Base-by-base conservation (phyloP, 139 green algal genomes). In the Zygnema circumcarinatum region DNA sequence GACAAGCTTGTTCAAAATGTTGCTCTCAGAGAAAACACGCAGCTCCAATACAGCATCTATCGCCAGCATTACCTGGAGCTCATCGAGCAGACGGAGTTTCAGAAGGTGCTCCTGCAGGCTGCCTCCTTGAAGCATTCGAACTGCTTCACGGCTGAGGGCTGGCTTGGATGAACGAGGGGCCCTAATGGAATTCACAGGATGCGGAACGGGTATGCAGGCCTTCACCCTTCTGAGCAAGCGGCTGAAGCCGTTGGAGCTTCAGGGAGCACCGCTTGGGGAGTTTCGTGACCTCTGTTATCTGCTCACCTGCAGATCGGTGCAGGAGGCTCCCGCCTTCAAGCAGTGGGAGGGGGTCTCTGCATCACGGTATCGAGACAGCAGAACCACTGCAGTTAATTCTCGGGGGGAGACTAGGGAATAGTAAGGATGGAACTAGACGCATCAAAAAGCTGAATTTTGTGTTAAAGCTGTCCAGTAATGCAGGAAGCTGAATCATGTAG, bases 201-300 rank as follows among this genome's bases (percentile, higher is more conserved):
- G n/a, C n/a, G 47, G 16, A 16, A 11, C 33, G 69, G 38, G 32
- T 41, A 76, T 39, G 3, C 76, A 84, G 76, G 79, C 79, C 31
- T 86, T 86, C n/a, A 83, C 79, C 2, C 7, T 86, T 2, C 67
- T 86, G 7, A 86, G 31, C 3, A 86, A 86, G 36, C 56, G 79
- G 3, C 79, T 86, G 38, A 86, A 86, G n/a, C 79, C 79, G 3
- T 31, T 86, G 79, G 79, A 86, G 36, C n/a, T 62, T 33, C 31
- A 32, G 62, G 79, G n/a, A 7, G 33, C 56, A 32, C n/a, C 33
- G 2, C 42, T 20, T 2, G 81, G 33, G n/a, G 79, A 86, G 36
- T 79, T 86, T 42, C 31, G 79, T 62, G 79, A 86, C 22, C 32
- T 86, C 31, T 86, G 79, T 68, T 86, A 86, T 31, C 79, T 86